Evolutionary conservation across 495 filamentous ascomycete genomes (phyloP), one percentile per base, ranked within the genome.

Genomic region (Neurospora tetraspora): DNA sequence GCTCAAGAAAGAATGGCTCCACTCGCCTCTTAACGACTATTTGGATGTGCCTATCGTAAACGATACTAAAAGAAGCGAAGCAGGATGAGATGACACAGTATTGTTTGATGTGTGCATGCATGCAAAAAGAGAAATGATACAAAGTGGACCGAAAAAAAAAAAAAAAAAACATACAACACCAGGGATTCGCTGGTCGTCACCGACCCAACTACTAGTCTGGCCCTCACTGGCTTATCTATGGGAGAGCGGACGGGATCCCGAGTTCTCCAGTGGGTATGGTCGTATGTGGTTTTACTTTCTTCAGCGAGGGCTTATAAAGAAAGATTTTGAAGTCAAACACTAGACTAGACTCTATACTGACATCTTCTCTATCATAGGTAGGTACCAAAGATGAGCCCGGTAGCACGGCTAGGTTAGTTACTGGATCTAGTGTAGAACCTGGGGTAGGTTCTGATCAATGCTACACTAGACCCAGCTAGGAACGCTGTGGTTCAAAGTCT

Each of bases 181-280:
- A 69, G 73, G 76, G 70, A 77, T 76, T 76, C 76, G 69, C 76
- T 76, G 69, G 71, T 85, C 79, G 81, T 84, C 84, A 84, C 81
- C 84, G 78, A 85, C 82, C 80, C 79, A 80, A 85, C 80, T 83
- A 83, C 84, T 83, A 77, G 76, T 83, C 80, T 70, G 68, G 73
- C 73, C 31, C 43, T 74, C 71, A 74, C 71, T 73, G 68, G 79
- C 31, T 31, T 31, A 31, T 31, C 3, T 31, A 31, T 31, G 31
- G 31, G 31, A 31, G 31, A 31, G 31, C 84, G 81, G 82, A 85
- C 84, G 82, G 84, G 83, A 83, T 83, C 79, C 82, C 83, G 81
- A 80, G 76, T 81, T 79, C 70, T 84, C 82, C 74, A 77, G 40
- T 77, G 77, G 78, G 70, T 84, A 79, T 84, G 83, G 83, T 83